phyloP scores from a whole-genome alignment of 2,329 filamentous ascomycete genomes.

The Pseudocercospora eumusae region DNA sequence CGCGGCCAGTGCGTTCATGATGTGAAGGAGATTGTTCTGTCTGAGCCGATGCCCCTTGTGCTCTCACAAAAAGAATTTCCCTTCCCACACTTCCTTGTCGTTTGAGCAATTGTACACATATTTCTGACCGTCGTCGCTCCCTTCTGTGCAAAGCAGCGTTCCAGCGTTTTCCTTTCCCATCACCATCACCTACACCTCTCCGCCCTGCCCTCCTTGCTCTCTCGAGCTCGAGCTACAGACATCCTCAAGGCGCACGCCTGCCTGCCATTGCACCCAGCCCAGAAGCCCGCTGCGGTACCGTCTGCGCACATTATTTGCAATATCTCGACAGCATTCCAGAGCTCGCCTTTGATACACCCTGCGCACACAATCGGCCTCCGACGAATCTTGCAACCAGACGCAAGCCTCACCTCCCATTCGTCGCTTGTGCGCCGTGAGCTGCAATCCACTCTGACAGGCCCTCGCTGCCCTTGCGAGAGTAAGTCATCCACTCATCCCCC shows the following conservation, averaged over 20 bases:
- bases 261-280: constrained; percentile 4
- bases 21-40: constrained; percentile 11
- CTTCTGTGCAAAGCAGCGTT: constrained; percentile 4
- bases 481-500: constrained; percentile 26
- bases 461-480: constrained; percentile 32
- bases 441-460: constrained; percentile 26
- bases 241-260: constrained; percentile 5
- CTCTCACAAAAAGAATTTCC: constrained; percentile 11
- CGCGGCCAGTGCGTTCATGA: constrained; percentile 12
- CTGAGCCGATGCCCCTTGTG: constrained; percentile 11
- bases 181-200: background rate
- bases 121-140: constrained; percentile 11
- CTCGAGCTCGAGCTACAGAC: background rate
- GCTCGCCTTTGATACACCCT: constrained; percentile 22
- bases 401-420: constrained; percentile 23
- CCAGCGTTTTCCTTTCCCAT: background rate
- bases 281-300: background rate
- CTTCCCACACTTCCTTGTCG: constrained; percentile 6
- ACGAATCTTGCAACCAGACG: constrained; percentile 18
- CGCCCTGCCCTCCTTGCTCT: background rate
- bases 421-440: constrained; percentile 25
- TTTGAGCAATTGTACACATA: constrained; percentile 10
- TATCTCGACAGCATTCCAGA: constrained; percentile 24
- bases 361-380: constrained; percentile 16
- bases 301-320: constrained; percentile 27